Evolutionary conservation across 2,329 filamentous ascomycete genomes (phyloP), one percentile per base, ranked within the genome.

Genomic region (Conoideocrella luteorostrata): DNA sequence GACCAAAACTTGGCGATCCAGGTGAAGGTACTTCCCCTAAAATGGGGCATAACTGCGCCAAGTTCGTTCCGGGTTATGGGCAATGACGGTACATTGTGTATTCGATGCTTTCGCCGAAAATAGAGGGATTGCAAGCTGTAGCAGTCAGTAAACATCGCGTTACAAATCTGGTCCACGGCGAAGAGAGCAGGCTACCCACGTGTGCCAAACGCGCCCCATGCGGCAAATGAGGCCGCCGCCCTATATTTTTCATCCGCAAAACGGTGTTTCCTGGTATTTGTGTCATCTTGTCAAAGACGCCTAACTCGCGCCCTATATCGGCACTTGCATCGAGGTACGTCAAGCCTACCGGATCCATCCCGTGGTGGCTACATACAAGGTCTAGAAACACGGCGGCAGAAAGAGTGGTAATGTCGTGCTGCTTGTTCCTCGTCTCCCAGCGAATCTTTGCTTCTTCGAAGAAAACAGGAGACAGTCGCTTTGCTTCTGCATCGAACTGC

Each of bases 171-270:
- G 1, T 22, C 20, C 34, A 2, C 7, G 11, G 34, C 11, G 20
- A 13, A 9, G 10, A 23, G 10, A 4, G 20, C n/a, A n/a, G n/a
- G n/a, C n/a, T 28, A 28, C 36, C 17, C n/a, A 39, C 36, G 18
- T 39, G n/a, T 39, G 36, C 36, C 36, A 26, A 39, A 39, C 13
- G 22, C 15, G 9, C 22, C 36, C 36, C 36, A 39, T 12, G 36
- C 36, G 17, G 15, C 20, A 18, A 22, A 39, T 5, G 36, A 24
- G 12, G 36, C 36, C 22, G 36, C 21, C 10, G 36, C 12, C 15
- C 18, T 21, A 21, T 26, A 3, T 12, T 39, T 11, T 15, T 13
- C 12, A 13, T 26, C 36, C 22, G 24, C 20, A 15, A 39, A 39
- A n/a, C 15, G 7, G n/a, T 20, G 17, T 15, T 11, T 11, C 7